phyloP scores from a whole-genome alignment of 1,139 yeast species.

The Geotrichum reessii region DNA sequence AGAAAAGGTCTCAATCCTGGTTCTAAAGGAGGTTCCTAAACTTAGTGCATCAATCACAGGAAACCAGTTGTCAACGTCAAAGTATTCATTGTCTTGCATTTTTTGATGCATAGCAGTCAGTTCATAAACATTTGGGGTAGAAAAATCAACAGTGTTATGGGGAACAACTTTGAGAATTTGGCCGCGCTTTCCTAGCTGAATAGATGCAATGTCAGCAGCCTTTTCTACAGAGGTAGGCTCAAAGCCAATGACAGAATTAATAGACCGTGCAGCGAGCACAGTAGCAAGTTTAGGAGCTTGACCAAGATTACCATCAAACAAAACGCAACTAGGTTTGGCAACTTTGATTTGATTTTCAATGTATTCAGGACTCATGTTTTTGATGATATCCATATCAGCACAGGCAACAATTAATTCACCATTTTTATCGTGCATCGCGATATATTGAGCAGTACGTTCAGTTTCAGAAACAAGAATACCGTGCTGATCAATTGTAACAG shows the following conservation, averaged over 20 bases:
- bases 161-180: constrained; percentile 32
- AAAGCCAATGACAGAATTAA: constrained; percentile 42
- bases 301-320: constrained; percentile 68
- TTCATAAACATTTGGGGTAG: constrained; percentile 69
- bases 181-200: constrained; percentile 20
- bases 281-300: constrained; percentile 40
- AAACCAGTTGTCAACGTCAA: constrained; percentile 70
- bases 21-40: constrained; percentile 45
- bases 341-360: constrained; percentile 33
- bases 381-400: constrained; percentile 76
- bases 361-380: constrained; percentile 43
- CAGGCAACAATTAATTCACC: constrained; percentile 73
- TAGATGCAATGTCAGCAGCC: constrained; percentile 37
- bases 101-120: constrained; percentile 49
- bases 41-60: constrained; percentile 61
- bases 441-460: constrained; percentile 59
- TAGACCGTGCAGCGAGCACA: constrained; percentile 29
- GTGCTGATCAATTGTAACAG: constrained; percentile 36
- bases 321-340: constrained; percentile 40
- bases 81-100: constrained; percentile 45
- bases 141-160: constrained; percentile 38
- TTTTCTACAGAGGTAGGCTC: constrained; percentile 78
- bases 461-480: constrained; percentile 39
- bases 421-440: constrained; percentile 53
- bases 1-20: constrained; percentile 36